A percentile compares a stretch with the other conserved stretches of the same genome.
phyloP scores from a whole-genome alignment of 2,329 filamentous ascomycete genomes.

The Drechslerella dactyloides region DNA sequence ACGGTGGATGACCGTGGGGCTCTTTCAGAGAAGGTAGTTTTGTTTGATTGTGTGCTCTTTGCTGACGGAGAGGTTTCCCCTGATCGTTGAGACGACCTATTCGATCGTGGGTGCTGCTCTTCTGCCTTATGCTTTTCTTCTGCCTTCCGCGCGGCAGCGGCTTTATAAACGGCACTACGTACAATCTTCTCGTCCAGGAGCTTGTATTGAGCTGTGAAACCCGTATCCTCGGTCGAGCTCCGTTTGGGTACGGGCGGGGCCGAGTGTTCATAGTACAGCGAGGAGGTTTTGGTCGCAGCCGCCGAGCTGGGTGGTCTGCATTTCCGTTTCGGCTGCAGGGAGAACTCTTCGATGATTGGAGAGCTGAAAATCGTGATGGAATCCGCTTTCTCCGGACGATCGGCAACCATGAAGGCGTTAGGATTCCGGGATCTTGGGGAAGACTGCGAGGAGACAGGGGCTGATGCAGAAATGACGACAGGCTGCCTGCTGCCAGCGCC shows the following conservation, averaged over 20 bases:
- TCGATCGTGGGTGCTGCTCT: constrained; percentile 6
- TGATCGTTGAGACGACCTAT: constrained; percentile 26
- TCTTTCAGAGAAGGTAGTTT: constrained; percentile 33
- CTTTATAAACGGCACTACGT: constrained; percentile 43
- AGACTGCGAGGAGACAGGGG: constrained; percentile 16
- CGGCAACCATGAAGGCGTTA: constrained; percentile 2
- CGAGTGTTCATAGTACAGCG: constrained; percentile 37
- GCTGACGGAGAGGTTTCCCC: constrained; percentile 25
- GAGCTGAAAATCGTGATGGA: constrained; percentile 40
- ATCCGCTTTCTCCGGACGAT: constrained; percentile 25
- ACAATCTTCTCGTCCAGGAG: constrained; percentile 43
- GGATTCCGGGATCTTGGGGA: constrained; percentile 7
- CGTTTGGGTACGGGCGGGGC: constrained; percentile 35
- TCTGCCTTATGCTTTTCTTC: constrained; percentile 25
- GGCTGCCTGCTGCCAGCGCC: constrained; percentile 4
- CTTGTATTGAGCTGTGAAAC: constrained; percentile 46
- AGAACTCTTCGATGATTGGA: constrained; percentile 45
- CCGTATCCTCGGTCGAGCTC: constrained; percentile 31
- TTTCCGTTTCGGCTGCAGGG: constrained; percentile 42
- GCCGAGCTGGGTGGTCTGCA: constrained; percentile 39
- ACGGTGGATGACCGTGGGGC: constrained; percentile 10
- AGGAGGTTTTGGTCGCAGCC: constrained; percentile 43
- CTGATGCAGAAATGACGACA: constrained; percentile 7
- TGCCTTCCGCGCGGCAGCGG: constrained; percentile 30
- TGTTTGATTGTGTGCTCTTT: constrained; percentile 32